A percentile compares a stretch with the other conserved stretches of the same genome.
These are phyloP conservation scores for Marasmius sp. DNA, from an alignment of 1,284 basidiomycete genomes.

Conservation along the genomic window DNA sequence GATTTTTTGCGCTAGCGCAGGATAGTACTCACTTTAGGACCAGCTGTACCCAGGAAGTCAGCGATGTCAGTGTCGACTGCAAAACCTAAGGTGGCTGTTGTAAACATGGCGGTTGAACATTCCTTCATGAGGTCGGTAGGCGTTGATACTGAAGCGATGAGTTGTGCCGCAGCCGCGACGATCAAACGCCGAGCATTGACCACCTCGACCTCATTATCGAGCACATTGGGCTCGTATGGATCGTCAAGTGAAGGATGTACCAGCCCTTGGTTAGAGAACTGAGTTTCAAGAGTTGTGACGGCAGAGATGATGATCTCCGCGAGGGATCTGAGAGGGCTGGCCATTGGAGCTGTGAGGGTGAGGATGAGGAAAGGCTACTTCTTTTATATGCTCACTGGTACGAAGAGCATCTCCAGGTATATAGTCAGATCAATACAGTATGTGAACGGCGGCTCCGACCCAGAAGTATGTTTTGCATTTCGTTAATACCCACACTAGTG, in stretches of 20 bases:
- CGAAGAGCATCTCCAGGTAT: too few relatives aligned
- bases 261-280: constrained; percentile 19
- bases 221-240: constrained; percentile 19
- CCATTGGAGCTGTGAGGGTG: background rate
- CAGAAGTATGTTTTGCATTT: too few relatives aligned
- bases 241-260: constrained; percentile 25
- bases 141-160: constrained; percentile 16
- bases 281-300: constrained; percentile 20
- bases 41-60: constrained; percentile 16
- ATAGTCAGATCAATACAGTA: too few relatives aligned
- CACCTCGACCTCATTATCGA: constrained; percentile 17
- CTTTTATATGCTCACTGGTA: background rate
- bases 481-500: too few relatives aligned
- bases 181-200: constrained; percentile 13
- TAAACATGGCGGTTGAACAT: constrained; percentile 9
- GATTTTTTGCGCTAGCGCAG: background rate
- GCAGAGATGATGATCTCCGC: constrained; percentile 22
- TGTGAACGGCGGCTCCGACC: too few relatives aligned
- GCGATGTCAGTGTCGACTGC: constrained; percentile 16
- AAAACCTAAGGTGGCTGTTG: constrained; percentile 14
- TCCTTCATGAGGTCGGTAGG: constrained; percentile 16
- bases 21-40: constrained; percentile 9
- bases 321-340: constrained; percentile 20
- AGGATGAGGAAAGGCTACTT: background rate
- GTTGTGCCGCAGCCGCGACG: constrained; percentile 19